phyloP scores from a whole-genome alignment of 331 rosid species.

The Quercus phellos region DNA sequence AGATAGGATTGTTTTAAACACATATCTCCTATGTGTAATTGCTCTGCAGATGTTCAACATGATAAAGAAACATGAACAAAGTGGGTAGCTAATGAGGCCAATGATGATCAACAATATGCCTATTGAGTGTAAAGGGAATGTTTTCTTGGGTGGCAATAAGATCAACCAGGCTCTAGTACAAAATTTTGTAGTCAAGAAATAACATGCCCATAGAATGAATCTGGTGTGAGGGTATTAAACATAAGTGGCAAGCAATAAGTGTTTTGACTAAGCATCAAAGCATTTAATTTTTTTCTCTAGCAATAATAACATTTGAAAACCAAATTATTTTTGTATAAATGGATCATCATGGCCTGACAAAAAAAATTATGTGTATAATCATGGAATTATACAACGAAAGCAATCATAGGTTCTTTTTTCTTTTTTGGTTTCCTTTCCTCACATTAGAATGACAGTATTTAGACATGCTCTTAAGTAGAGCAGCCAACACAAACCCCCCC shows the following conservation, averaged over 20 bases:
- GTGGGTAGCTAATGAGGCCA: neutral
- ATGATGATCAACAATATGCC: slow-evolving; percentile 1
- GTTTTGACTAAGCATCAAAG: neutral
- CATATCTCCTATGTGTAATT: neutral
- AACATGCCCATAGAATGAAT: neutral
- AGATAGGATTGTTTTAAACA: neutral
- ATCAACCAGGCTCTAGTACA: slow-evolving; percentile 1
- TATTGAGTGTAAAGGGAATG: neutral
- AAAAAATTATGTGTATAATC: too few relatives aligned
- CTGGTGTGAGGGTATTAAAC: slow-evolving; percentile 1
- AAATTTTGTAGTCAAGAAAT: slow-evolving; percentile 1
- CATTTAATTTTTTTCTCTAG: too few relatives aligned
- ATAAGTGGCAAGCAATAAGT: neutral
- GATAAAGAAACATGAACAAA: neutral
- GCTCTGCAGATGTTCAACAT: neutral
- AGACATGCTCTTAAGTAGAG: neutral
- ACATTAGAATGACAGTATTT: neutral
- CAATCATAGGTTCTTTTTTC: neutral
- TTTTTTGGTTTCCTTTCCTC: neutral
- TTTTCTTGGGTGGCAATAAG: neutral
- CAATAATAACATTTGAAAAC: too few relatives aligned
- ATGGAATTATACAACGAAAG: neutral
- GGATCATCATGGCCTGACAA: neutral
- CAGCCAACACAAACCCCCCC: neutral
- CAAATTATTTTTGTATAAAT: neutral